These are phyloP conservation scores for Bretziella fagacearum DNA, from an alignment of 2,329 filamentous ascomycete genomes.

Conservation along the genomic window DNA sequence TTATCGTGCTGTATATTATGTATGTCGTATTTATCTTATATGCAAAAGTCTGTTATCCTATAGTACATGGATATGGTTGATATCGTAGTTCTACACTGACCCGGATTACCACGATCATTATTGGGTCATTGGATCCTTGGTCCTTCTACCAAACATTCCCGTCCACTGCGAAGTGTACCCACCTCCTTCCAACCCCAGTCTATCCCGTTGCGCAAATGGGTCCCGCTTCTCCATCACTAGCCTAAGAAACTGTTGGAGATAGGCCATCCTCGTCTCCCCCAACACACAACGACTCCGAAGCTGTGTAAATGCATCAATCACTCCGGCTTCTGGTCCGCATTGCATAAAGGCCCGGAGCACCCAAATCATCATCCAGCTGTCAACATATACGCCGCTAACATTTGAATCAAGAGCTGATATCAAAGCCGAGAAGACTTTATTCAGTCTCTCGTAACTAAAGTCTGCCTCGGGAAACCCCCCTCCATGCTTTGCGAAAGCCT, in stretches of 20 bases:
- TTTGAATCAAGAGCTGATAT: conserved; percentile 34
- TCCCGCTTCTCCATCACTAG: conserved; percentile 11
- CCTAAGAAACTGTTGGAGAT: conserved; percentile 27
- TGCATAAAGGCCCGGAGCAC: conserved; percentile 46
- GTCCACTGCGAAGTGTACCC: conserved; percentile 11
- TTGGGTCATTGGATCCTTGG: not conserved
- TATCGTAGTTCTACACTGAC: not conserved
- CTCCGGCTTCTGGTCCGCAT: conserved; percentile 34
- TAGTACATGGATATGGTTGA: too few relatives aligned
- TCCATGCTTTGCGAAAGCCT: conserved; percentile 57
- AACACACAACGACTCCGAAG: conserved; percentile 33
- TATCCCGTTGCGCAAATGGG: not conserved
- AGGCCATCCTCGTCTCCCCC: conserved; percentile 29
- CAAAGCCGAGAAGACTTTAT: conserved; percentile 49
- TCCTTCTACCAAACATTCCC: conserved; percentile 4
- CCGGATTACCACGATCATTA: not conserved
- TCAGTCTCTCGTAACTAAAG: conserved; percentile 58
- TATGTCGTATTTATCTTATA: conserved; percentile 2
- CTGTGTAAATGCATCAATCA: conserved; percentile 37
- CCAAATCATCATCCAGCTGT: conserved; percentile 44
- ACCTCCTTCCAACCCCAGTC: not conserved
- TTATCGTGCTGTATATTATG: conserved; percentile 2
- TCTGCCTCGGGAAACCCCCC: conserved; percentile 25
- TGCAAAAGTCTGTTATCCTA: conserved; percentile 5
- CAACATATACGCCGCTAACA: conserved; percentile 32